phyloP scores from a whole-genome alignment of 169 alveolate species.

The Amoebophrya sp. region DNA sequence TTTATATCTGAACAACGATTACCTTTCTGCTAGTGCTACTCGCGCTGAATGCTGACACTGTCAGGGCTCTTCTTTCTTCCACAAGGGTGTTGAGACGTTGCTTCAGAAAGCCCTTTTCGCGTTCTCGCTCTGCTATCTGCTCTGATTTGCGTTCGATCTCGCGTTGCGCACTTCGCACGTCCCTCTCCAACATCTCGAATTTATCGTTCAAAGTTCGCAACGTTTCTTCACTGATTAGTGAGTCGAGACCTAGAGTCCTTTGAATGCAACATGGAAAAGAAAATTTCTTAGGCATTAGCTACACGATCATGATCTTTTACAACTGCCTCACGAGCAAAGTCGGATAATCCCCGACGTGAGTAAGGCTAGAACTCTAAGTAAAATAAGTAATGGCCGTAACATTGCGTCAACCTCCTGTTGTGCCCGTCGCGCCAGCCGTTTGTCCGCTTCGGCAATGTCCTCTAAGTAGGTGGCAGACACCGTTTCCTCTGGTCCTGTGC shows the following conservation, averaged over 20 bases:
- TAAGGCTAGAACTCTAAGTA: too few species aligned
- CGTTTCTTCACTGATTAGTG: too few species aligned
- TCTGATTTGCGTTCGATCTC: not conserved
- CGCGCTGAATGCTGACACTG: not conserved
- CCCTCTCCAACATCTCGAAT: not conserved
- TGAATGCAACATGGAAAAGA: too few species aligned
- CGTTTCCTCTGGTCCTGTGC: not conserved
- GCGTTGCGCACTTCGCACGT: not conserved
- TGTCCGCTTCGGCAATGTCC: not conserved
- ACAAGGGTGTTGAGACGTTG: not conserved
- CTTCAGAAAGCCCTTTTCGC: not conserved
- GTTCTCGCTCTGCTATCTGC: not conserved
- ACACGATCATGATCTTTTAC: too few species aligned
- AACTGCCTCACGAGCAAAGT: too few species aligned
- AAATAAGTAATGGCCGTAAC: too few species aligned
- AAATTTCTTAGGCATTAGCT: too few species aligned
- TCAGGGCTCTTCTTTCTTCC: not conserved
- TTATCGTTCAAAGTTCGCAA: not conserved
- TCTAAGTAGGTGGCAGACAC: not conserved
- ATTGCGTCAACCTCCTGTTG: not conserved
- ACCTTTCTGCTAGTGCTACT: not conserved
- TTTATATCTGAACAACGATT: too few species aligned
- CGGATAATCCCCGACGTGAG: too few species aligned
- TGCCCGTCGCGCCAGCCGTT: not conserved
- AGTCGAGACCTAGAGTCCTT: too few species aligned